Conservation (phyloP, 2,329 filamentous ascomycete genomes). For the Hypoxylon sp. region DNA sequence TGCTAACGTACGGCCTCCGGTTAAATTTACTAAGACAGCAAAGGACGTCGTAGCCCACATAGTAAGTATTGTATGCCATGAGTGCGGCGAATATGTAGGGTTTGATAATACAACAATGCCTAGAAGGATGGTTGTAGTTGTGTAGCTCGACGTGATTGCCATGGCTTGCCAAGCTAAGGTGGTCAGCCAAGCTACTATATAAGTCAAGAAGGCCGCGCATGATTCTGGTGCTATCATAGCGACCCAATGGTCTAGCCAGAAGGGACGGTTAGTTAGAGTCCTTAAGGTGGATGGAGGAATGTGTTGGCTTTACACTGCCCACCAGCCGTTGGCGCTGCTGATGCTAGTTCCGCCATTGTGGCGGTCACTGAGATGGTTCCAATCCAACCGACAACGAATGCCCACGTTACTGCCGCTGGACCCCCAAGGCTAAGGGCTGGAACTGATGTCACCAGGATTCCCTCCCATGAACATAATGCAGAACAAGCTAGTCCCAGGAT, state of each 20-base stretch:
- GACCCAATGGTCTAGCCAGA: constrained; percentile 46
- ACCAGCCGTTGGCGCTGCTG: constrained; percentile 47
- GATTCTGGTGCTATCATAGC: constrained; percentile 47
- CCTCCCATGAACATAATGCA: constrained; percentile 63
- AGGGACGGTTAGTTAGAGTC: constrained; percentile 7
- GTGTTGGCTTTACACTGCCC: constrained; percentile 43
- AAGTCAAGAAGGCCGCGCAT: constrained; percentile 46
- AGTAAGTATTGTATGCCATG: constrained; percentile 49
- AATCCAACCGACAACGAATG: constrained; percentile 64
- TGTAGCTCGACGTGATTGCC: constrained; percentile 42
- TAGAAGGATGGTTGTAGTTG: constrained; percentile 48
- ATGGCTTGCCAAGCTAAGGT: constrained; percentile 49
- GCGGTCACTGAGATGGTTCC: constrained; percentile 62
- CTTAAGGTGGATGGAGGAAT: constrained; percentile 6
- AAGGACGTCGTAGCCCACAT: constrained; percentile 45
- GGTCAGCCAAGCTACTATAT: constrained; percentile 50
- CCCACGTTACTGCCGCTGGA: constrained; percentile 67
- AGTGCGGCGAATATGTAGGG: constrained; percentile 40
- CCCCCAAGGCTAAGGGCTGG: constrained; percentile 65
- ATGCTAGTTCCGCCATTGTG: constrained; percentile 45
- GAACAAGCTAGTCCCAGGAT: constrained; percentile 47
- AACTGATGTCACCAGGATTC: constrained; percentile 58
- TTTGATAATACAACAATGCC: constrained; percentile 46
- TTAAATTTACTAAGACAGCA: constrained; percentile 44
- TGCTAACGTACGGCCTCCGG: constrained; percentile 39